Conservation (phyloP, 306 rosid genomes). For the Inga laurina region DNA sequence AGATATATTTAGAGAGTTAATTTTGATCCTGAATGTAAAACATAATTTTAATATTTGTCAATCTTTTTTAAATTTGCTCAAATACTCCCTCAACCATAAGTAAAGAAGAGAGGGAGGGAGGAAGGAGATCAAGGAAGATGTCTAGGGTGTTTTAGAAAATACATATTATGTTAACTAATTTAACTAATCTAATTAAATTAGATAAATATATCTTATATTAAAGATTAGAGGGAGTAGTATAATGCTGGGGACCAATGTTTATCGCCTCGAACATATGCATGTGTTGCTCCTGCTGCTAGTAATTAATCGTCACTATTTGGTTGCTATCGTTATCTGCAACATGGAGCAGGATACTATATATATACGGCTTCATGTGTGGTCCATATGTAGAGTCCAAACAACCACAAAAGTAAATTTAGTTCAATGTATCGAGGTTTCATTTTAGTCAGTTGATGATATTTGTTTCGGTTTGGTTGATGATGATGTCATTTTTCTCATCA, state of each 20-base stretch:
- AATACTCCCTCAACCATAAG: no score
- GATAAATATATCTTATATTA: no score
- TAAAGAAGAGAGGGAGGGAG: no score
- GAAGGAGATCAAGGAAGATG: no score
- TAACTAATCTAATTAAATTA: no score
- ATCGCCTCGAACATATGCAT: conserved; percentile 14
- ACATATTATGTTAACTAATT: no score
- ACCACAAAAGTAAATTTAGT: not conserved
- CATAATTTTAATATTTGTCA: no score
- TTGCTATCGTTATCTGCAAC: not conserved
- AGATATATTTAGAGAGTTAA: no score
- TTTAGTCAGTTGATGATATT: conserved; percentile 10
- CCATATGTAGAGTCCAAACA: conserved; percentile 15
- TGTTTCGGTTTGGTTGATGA: conserved; percentile 1
- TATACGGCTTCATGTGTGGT: conserved; percentile 30
- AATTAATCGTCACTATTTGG: conserved; percentile 4
- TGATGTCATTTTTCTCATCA: conserved; percentile 13
- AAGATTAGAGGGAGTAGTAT: no score
- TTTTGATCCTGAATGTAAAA: no score
- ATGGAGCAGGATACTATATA: not conserved
- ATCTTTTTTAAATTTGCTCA: no score
- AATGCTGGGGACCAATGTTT: conserved; percentile 9
- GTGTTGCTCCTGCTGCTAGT: conserved; percentile 35
- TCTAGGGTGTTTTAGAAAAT: no score
- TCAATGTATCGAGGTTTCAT: conserved; percentile 8